Conservation (phyloP, 2,329 filamentous ascomycete genomes). For the Aspergillus tanneri region DNA sequence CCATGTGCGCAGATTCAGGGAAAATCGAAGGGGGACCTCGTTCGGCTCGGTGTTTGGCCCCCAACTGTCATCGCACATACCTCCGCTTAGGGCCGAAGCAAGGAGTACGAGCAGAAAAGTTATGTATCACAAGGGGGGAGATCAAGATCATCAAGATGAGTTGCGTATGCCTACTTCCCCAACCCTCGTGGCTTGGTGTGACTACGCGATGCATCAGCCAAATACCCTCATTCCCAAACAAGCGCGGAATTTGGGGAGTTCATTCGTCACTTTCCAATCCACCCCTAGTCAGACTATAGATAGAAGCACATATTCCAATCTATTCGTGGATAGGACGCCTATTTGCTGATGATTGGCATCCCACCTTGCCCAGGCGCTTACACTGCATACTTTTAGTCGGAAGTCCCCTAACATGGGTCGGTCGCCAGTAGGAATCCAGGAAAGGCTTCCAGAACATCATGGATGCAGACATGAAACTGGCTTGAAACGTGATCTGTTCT, state of each 20-base stretch:
- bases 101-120: too few species aligned
- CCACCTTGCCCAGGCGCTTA: not conserved
- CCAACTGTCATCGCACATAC: not conserved
- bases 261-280: too few species aligned
- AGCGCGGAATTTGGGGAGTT: too few species aligned
- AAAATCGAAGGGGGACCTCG: not conserved
- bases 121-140: too few species aligned
- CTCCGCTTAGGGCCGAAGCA: not conserved
- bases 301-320: too few species aligned
- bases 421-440: conserved; percentile 9
- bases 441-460: conserved; percentile 12
- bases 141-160: too few species aligned
- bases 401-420: not conserved
- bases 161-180: too few species aligned
- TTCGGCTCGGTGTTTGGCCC: not conserved
- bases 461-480: conserved; percentile 12
- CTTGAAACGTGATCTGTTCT: conserved; percentile 6
- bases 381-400: not conserved
- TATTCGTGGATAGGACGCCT: not conserved
- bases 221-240: too few species aligned
- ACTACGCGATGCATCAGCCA: too few species aligned
- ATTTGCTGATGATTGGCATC: not conserved
- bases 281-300: too few species aligned
- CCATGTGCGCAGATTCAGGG: conserved; percentile 3
- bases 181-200: too few species aligned